phyloP scores from a whole-genome alignment of 1,284 basidiomycete species.

The Austroboletus novae-zelandiae region DNA sequence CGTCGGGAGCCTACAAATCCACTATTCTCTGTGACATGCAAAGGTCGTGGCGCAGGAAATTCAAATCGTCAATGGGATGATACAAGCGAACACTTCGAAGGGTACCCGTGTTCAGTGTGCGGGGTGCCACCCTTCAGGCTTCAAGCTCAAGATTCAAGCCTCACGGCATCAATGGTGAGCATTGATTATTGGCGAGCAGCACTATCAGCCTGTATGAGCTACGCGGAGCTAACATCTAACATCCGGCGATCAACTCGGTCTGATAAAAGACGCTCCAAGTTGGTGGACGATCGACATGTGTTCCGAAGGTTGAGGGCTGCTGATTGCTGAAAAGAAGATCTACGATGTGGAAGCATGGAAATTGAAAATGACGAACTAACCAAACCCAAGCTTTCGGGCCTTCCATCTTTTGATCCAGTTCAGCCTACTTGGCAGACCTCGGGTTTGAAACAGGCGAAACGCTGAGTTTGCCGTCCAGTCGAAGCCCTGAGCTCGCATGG shows the following conservation, averaged over 20 bases:
- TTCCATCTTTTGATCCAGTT: too few species aligned
- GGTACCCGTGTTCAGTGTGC: too few species aligned
- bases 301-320: background rate
- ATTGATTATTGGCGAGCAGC: background rate
- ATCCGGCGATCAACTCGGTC: background rate
- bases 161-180: background rate
- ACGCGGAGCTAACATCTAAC: background rate
- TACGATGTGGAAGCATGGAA: background rate
- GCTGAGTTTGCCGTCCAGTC: background rate
- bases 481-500: background rate
- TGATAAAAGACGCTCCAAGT: background rate
- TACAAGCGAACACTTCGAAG: background rate
- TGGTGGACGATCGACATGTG: background rate
- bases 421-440: background rate
- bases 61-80: background rate
- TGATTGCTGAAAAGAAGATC: background rate
- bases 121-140: too few species aligned
- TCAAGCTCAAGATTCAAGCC: background rate
- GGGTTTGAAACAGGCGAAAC: background rate
- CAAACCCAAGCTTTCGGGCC: background rate
- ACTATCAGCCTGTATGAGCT: too few species aligned
- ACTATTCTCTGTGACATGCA: background rate
- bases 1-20: background rate
- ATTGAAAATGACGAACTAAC: background rate
- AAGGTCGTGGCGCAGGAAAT: background rate